Evolutionary conservation across 2,329 filamentous ascomycete species (phyloP).

Genomic region (Magnaporthiopsis incrustans): DNA sequence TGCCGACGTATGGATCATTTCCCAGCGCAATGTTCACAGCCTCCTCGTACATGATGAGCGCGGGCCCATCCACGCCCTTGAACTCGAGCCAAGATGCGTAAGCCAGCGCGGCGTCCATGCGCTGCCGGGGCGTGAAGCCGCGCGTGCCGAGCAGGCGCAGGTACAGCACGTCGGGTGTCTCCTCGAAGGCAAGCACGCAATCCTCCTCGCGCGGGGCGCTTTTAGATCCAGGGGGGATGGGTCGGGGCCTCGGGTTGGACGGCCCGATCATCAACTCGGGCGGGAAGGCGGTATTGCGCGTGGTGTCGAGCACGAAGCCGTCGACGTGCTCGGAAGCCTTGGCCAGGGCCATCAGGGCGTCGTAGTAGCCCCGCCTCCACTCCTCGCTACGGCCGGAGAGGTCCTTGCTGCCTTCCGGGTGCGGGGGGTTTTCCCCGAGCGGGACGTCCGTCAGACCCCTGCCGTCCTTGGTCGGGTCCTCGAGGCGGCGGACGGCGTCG

Average conservation of each 20-base stretch:
- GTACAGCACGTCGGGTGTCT: slow-evolving; percentile 69
- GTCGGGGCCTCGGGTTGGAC: slow-evolving; percentile 72
- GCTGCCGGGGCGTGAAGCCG: slow-evolving; percentile 72
- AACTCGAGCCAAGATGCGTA: slow-evolving; percentile 82
- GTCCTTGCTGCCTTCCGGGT: slow-evolving; percentile 42
- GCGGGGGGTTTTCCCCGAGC: slow-evolving; percentile 36
- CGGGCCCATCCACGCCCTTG: slow-evolving; percentile 37
- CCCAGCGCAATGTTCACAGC: slow-evolving; percentile 64
- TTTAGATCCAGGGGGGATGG: slow-evolving; percentile 56
- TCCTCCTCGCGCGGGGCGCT: slow-evolving; percentile 66
- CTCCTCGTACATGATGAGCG: slow-evolving; percentile 55
- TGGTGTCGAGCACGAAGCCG: slow-evolving; percentile 65
- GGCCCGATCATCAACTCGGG: slow-evolving; percentile 70
- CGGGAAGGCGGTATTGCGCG: slow-evolving; percentile 58
- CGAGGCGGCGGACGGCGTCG: slow-evolving; percentile 56
- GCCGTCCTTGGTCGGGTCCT: slow-evolving; percentile 63
- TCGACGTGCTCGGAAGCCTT: slow-evolving; percentile 74
- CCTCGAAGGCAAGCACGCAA: slow-evolving; percentile 56
- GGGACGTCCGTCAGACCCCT: slow-evolving; percentile 44
- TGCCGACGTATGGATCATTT: slow-evolving; percentile 22
- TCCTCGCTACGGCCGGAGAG: slow-evolving; percentile 68
- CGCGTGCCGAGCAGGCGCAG: slow-evolving; percentile 71
- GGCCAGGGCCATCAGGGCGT: slow-evolving; percentile 70
- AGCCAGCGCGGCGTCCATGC: slow-evolving; percentile 70
- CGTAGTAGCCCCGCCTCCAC: slow-evolving; percentile 81